Conservation (phyloP, 768 basidiomycete species). For the Cubamyces sp. region DNA sequence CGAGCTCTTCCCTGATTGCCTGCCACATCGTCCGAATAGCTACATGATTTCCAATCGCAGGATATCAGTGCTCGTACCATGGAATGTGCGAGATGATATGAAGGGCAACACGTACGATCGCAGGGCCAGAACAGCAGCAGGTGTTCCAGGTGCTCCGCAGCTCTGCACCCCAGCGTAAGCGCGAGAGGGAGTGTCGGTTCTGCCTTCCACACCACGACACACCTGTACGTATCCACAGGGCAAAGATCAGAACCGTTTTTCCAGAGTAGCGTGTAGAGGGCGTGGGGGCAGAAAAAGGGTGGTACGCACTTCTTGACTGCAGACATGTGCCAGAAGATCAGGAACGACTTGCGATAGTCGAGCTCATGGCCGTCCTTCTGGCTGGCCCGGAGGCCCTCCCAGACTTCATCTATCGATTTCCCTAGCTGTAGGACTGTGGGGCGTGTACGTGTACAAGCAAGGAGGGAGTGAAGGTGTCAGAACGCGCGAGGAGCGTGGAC, state of each 20-base stretch:
- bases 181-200: constrained; percentile 9
- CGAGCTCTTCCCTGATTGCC: constrained; percentile 3
- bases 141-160: constrained; percentile 7
- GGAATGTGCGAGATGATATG: not conserved
- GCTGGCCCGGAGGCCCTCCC: not conserved
- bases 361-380: not conserved
- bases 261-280: not conserved
- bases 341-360: constrained; percentile 23
- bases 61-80: not conserved
- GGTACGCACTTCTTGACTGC: constrained; percentile 16
- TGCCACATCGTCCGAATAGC: constrained; percentile 15
- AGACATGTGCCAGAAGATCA: constrained; percentile 20
- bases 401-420: not conserved
- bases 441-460: not conserved
- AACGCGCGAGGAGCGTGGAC: not conserved
- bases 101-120: constrained; percentile 10
- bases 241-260: not conserved
- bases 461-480: not conserved
- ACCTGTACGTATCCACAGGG: not conserved
- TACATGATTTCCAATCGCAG: constrained; percentile 1
- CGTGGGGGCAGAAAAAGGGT: not conserved
- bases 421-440: not conserved
- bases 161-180: not conserved
- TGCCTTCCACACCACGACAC: constrained; percentile 13
- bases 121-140: constrained; percentile 20